Percentiles rank a stretch among this genome's conserved stretches.
These are phyloP conservation scores for Alnus rubra DNA, from an alignment of 306 rosid species.

Conservation along the genomic window DNA sequence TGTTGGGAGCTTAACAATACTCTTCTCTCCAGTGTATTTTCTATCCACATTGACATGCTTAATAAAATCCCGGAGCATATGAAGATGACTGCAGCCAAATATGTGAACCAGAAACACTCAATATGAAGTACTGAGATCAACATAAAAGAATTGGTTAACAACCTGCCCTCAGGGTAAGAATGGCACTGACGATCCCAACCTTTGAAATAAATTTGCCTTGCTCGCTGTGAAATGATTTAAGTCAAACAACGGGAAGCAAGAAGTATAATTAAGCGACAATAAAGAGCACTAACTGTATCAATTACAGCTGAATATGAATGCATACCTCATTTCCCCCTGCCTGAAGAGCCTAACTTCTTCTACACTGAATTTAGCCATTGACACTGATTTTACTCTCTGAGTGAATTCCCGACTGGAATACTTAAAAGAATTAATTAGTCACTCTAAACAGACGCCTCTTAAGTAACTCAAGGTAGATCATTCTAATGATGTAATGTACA, in stretches of 20 bases:
- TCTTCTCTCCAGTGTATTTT: slow-evolving; percentile 64
- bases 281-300: not conserved
- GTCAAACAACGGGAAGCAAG: slow-evolving; percentile 14
- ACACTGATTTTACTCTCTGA: slow-evolving; percentile 87
- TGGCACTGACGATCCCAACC: slow-evolving; percentile 66
- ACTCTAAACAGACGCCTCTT: not conserved
- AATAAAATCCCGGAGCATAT: slow-evolving; percentile 69
- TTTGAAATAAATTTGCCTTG: slow-evolving; percentile 69
- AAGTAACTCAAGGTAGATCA: not conserved
- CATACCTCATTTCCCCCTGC: slow-evolving; percentile 92
- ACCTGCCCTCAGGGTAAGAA: slow-evolving; percentile 72
- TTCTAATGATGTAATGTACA: not conserved
- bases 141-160: slow-evolving; percentile 14
- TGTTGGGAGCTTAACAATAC: slow-evolving; percentile 39
- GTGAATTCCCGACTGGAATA: slow-evolving; percentile 83
- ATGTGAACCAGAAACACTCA: slow-evolving; percentile 35
- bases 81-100: slow-evolving; percentile 59
- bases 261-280: slow-evolving; percentile 8
- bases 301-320: not conserved
- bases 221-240: slow-evolving; percentile 52
- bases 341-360: slow-evolving; percentile 86
- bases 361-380: slow-evolving; percentile 72
- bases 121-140: slow-evolving; percentile 9
- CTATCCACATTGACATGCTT: slow-evolving; percentile 68
- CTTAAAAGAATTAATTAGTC: slow-evolving; percentile 16